phyloP scores from a whole-genome alignment of 192 early-diverging fungal genomes.

The Backusella tarrabulga region DNA sequence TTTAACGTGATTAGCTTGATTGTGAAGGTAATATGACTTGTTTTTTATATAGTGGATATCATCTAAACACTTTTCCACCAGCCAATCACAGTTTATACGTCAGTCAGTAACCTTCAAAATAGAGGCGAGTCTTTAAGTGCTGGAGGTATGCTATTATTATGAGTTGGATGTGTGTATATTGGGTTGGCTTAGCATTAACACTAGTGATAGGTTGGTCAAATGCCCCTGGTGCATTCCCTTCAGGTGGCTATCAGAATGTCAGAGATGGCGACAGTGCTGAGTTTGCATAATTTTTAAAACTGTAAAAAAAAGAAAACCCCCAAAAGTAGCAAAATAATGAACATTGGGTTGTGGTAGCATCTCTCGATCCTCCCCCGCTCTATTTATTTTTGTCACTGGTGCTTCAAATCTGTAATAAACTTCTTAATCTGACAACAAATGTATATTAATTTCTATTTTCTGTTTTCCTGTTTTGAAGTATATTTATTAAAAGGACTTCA shows the following conservation, averaged over 20 bases:
- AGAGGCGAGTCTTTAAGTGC: constrained; percentile 45
- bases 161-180: not conserved
- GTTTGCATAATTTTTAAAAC: constrained; percentile 10
- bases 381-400: not conserved
- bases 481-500: not conserved
- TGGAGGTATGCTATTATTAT: constrained; percentile 20
- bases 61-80: constrained; percentile 11
- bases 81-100: constrained; percentile 49
- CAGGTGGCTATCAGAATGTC: constrained; percentile 20
- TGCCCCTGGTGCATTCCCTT: constrained; percentile 32
- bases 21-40: constrained; percentile 30
- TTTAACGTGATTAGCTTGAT: constrained; percentile 40
- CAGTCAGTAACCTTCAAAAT: constrained; percentile 42
- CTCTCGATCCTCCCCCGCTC: not conserved
- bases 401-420: not conserved
- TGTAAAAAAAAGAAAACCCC: not conserved
- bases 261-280: constrained; percentile 24
- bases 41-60: not conserved
- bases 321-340: not conserved
- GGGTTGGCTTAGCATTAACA: not conserved
- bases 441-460: not conserved
- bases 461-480: not conserved
- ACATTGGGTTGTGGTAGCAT: not conserved
- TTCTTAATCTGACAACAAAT: not conserved
- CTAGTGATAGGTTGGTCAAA: constrained; percentile 20